Conservation (phyloP, 768 basidiomycete genomes). For the Trametes sanguinea region DNA sequence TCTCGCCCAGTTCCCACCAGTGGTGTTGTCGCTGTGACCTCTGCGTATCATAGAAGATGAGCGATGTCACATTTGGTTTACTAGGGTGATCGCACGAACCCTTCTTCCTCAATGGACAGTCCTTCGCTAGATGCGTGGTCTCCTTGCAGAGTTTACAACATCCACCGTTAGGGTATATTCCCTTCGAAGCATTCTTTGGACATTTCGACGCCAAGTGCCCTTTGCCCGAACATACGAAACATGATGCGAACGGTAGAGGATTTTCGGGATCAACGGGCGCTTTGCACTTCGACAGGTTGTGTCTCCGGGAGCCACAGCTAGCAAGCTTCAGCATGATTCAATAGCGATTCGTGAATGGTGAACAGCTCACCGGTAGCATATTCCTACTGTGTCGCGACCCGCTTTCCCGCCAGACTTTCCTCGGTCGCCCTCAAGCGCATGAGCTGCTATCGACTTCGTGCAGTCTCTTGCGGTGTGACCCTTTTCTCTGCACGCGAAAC, state of each 20-base stretch:
- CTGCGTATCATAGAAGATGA: conserved; percentile 22
- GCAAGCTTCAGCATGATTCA: neutral
- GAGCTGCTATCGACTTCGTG: conserved; percentile 45
- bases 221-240: conserved; percentile 83
- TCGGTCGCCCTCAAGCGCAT: conserved; percentile 20
- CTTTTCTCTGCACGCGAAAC: conserved; percentile 83
- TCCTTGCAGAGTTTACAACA: conserved; percentile 87
- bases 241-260: conserved; percentile 85
- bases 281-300: conserved; percentile 78
- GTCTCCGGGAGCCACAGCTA: conserved; percentile 82
- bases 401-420: conserved; percentile 29
- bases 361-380: conserved; percentile 35
- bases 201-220: conserved; percentile 88
- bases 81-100: conserved; percentile 40
- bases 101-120: conserved; percentile 69
- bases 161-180: conserved; percentile 90
- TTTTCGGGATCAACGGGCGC: conserved; percentile 60
- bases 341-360: neutral
- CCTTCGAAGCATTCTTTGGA: conserved; percentile 75
- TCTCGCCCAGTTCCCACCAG: conserved; percentile 50
- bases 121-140: conserved; percentile 81
- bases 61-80: neutral
- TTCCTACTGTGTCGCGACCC: conserved; percentile 75
- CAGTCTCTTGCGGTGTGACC: conserved; percentile 88
- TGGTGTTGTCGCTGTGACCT: conserved; percentile 41